Base-by-base conservation (phyloP, 306 rosid genomes). In the Rosa lucieae region DNA sequence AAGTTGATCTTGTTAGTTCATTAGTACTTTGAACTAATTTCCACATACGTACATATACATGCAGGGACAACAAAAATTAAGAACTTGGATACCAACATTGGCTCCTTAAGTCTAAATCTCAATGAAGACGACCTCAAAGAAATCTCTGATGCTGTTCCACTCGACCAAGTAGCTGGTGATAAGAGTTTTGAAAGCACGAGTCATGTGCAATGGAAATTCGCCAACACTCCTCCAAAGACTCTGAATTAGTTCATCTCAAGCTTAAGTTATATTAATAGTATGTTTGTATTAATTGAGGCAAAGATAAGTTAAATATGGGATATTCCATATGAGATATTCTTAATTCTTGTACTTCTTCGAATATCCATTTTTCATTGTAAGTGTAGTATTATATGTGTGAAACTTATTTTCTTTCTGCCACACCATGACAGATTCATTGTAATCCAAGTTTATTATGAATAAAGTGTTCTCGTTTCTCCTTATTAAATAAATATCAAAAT, bases 141-240 rank as follows among this genome's bases (percentile, higher is more conserved):
- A 82, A 80, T 89, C 67, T 81, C 80, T 15, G 87, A 82, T 49
- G 89, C 90, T 3, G 85, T 85, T 35, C 91, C 87, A 0, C 23
- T 74, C n/a, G 73, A 79, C 29, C 89, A 89, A 37, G 83, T 89
- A 44, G 90, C 90, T 52, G 93, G 96, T 26, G 32, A 9, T 29
- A 78, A 83, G 56, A 14, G 51, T 63, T 70, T 1, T 68, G 42
- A 40, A 5, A 72, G 5, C 20, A 0, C 69, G n/a, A 63, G 69
- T 63, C 69, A 63, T 63, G 42, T 61, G 37, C 67, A 61, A 61
- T 61, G 67, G 67, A 61, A 61, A 61, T 61, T 26, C 15, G 67
- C 67, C 67, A 61, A 61, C 39, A 61, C 67, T 61, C 67, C 67
- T 26, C 39, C 81, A 75, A 79, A 66, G 77, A 26, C 20, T 21